phyloP scores from a whole-genome alignment of 2,329 filamentous ascomycete genomes.

The Achaetomium macrosporum region DNA sequence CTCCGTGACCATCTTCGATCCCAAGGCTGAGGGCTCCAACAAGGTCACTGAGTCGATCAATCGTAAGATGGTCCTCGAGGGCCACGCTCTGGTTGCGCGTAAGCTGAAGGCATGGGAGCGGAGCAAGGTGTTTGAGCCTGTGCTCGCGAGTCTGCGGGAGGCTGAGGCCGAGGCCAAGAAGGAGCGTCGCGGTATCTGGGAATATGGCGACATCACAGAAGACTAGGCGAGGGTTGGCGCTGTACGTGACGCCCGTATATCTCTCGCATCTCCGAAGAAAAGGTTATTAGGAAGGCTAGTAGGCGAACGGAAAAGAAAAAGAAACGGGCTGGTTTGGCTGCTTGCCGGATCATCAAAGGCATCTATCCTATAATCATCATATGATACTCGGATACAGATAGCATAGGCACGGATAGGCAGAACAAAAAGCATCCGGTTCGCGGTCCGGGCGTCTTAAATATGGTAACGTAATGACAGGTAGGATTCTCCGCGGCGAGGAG shows the following conservation, averaged over 20 bases:
- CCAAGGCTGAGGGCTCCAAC: slow-evolving; percentile 50
- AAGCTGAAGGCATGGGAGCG: slow-evolving; percentile 93
- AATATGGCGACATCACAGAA: slow-evolving; percentile 95
- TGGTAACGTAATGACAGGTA: no score
- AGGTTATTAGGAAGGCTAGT: no score
- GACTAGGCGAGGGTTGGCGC: slow-evolving; percentile 47
- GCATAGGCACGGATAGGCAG: no score
- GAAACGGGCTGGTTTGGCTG: no score
- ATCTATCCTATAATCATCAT: no score
- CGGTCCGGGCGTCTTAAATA: no score
- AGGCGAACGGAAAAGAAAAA: no score
- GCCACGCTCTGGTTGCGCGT: slow-evolving; percentile 82
- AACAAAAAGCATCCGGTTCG: no score
- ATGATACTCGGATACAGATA: no score
- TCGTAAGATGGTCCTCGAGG: slow-evolving; percentile 75
- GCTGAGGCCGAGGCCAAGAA: slow-evolving; percentile 74
- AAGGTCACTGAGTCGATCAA: slow-evolving; percentile 68
- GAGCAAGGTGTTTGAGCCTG: slow-evolving; percentile 59
- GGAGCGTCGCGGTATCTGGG: slow-evolving; percentile 84
- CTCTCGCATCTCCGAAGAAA: no score
- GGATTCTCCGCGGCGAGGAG: background rate
- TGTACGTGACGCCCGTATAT: no score
- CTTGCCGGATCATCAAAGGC: no score
- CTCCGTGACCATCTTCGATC: slow-evolving; percentile 84
- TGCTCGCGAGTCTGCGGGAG: slow-evolving; percentile 65